Evolutionary conservation across 192 early-diverging fungal species (phyloP), one percentile per base, ranked within the genome.

Genomic region (Coemansia erecta): DNA sequence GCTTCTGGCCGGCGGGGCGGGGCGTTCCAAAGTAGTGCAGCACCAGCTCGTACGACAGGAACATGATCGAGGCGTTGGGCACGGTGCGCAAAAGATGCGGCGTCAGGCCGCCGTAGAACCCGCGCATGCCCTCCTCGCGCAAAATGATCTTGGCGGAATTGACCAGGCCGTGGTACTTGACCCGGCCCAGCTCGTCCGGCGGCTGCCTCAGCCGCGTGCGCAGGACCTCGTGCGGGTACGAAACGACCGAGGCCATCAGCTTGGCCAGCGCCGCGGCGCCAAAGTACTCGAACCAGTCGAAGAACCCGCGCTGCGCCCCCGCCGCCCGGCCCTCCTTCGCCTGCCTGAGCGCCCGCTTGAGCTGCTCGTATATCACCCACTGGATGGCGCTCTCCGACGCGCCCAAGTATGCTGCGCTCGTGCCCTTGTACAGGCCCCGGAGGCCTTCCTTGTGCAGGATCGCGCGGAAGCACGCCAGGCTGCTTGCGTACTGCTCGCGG

Each of bases 201-300:
- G 86, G 80, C 66, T 98, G 90, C 53, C 96, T 80, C 60, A 96
- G 44, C 23, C 96, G 82, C 13, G 96, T 98, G n/a, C 93, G 78
- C 46, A 95, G 68, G 0, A 95, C 96, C 73, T 98, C 96, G 60
- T 98, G 96, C 28, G 96, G 96, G 65, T 98, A 98, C 1, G 95
- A 91, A 22, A 90, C 66, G 18, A 90, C 80, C 12, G 94, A 90
- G 0, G 96, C 94, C 35, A 91, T 60, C 28, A 97, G 81, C 55
- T 98, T 98, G 35, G 96, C 88, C 19, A 80, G 40, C 9, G 89
- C 92, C 6, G 96, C 94, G 4, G 90, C 85, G 6, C 84, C 84
- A 63, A 96, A 83, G 39, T 90, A 92, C 48, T 93, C 92, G 31
- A 86, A 61, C 94, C 92, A 94, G n/a, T 85, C 82, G 28, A 31